Percentiles rank a stretch among this genome's conserved stretches.
Evolutionary conservation across 495 filamentous ascomycete genomes (phyloP).

Genomic region (Daldinia vernicosa): DNA sequence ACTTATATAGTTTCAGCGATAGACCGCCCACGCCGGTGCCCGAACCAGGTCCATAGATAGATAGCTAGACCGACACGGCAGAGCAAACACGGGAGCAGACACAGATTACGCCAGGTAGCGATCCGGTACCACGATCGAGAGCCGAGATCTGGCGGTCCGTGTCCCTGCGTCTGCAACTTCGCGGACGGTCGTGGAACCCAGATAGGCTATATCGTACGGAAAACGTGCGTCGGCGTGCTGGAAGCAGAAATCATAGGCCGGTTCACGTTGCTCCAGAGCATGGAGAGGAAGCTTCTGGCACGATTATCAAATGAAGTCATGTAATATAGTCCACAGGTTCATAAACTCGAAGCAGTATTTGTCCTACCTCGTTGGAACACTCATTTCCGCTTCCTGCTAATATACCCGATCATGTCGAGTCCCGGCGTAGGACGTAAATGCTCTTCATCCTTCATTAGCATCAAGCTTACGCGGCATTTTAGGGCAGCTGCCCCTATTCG

Average conservation of each 20-base stretch:
- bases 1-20: not conserved
- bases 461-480: constrained; percentile 27
- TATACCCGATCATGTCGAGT: constrained; percentile 16
- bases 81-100: constrained; percentile 4
- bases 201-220: not conserved
- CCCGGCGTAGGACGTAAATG: constrained; percentile 16
- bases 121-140: constrained; percentile 15
- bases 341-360: not conserved
- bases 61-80: not conserved
- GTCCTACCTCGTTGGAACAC: constrained; percentile 7
- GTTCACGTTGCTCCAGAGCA: not conserved
- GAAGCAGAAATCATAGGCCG: not conserved
- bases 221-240: constrained; percentile 2
- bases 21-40: constrained; percentile 1
- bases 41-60: not conserved
- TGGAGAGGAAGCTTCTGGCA: not conserved
- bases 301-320: constrained; percentile 1
- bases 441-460: not conserved
- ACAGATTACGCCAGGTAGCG: constrained; percentile 23
- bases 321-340: not conserved
- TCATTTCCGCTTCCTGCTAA: constrained; percentile 16
- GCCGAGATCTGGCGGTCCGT: constrained; percentile 16
- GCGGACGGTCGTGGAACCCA: not conserved
- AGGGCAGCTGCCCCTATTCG: not conserved
- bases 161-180: not conserved